phyloP scores from a whole-genome alignment of 768 basidiomycete genomes.

The Leccinellum rugosiceps region DNA sequence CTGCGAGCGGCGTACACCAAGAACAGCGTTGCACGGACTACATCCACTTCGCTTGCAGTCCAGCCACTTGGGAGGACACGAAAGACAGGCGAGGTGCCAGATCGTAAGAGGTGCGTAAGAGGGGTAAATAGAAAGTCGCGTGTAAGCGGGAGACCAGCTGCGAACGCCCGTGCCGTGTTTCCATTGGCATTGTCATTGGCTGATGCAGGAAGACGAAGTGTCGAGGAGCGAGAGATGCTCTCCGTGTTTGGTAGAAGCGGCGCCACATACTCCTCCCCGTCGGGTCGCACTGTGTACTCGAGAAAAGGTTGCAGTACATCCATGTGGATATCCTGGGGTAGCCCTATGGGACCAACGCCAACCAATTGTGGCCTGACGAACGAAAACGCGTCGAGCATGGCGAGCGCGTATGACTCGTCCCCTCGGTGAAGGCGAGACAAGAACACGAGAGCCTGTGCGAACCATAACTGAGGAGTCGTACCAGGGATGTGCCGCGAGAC shows the following conservation, averaged over 20 bases:
- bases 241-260: conserved; percentile 48
- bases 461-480: conserved; percentile 58
- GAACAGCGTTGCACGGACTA: conserved; percentile 66
- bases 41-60: conserved; percentile 76
- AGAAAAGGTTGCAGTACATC: conserved; percentile 52
- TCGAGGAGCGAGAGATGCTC: conserved; percentile 57
- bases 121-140: conserved; percentile 69
- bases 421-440: conserved; percentile 60
- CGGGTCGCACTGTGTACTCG: conserved; percentile 42
- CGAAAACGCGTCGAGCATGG: conserved; percentile 32
- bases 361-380: conserved; percentile 18
- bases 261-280: conserved; percentile 41
- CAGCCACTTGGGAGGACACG: conserved; percentile 62
- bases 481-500: conserved; percentile 58
- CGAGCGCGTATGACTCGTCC: conserved; percentile 60
- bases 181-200: neutral
- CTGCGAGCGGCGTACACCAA: conserved; percentile 52
- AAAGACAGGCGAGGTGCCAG: conserved; percentile 71
- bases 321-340: conserved; percentile 27
- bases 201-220: conserved; percentile 40
- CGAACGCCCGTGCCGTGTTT: neutral
- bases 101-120: conserved; percentile 76
- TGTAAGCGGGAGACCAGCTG: conserved; percentile 43
- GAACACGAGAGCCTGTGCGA: conserved; percentile 61
- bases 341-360: conserved; percentile 21